These are phyloP conservation scores for Fonsecaea multimorphosa DNA, from an alignment of 2,329 filamentous ascomycete species.

Conservation along the genomic window DNA sequence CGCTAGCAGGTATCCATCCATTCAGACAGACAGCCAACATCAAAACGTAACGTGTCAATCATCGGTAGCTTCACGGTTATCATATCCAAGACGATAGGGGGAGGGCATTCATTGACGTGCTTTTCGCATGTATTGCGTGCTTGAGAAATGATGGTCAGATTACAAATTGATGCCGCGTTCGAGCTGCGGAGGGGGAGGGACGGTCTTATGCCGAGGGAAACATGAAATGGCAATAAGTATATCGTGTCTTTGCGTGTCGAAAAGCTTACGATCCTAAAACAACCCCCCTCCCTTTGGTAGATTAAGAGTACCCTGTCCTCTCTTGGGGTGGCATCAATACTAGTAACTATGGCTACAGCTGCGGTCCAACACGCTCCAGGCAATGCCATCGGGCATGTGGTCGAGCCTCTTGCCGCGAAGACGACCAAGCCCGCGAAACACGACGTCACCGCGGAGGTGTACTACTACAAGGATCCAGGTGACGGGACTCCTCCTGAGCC, in stretches of 20 bases:
- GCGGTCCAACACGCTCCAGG: conserved; percentile 24
- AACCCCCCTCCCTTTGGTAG: not conserved
- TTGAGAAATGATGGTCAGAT: not conserved
- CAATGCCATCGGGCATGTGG: conserved; percentile 18
- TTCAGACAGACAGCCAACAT: not conserved
- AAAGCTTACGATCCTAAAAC: too few species aligned
- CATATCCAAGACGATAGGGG: not conserved
- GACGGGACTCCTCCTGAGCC: conserved; percentile 33
- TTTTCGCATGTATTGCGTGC: conserved; percentile 1
- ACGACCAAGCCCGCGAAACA: conserved; percentile 11
- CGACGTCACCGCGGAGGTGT: conserved; percentile 25
- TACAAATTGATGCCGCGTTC: not conserved
- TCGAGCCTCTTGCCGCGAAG: conserved; percentile 18
- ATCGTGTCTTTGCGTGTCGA: not conserved
- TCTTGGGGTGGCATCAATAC: not conserved
- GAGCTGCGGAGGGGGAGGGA: not conserved
- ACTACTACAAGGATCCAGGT: conserved; percentile 39
- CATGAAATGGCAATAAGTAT: too few species aligned
- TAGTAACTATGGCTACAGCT: conserved; percentile 21
- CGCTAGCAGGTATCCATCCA: conserved; percentile 1
- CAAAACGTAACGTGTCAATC: not conserved
- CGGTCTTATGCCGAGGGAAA: not conserved
- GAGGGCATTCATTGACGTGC: conserved; percentile 1
- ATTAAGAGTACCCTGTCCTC: too few species aligned
- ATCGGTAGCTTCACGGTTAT: not conserved